Base-by-base conservation (phyloP, 306 rosid genomes). In the Cyamopsis tetragonoloba region DNA sequence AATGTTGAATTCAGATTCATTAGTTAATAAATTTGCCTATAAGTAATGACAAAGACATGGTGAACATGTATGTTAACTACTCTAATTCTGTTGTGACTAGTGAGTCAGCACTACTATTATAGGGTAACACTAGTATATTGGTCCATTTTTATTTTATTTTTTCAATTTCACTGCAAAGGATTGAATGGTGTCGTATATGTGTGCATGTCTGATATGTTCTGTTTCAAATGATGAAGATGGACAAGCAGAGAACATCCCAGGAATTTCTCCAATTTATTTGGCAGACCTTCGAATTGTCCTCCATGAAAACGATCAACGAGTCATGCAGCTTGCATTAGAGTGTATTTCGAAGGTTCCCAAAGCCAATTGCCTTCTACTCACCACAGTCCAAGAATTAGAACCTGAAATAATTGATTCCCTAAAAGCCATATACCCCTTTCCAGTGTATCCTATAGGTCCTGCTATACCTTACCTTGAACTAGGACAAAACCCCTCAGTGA, bases 381-480 rank as follows among this genome's bases (percentile, higher is more conserved):
- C 80, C 31, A 75, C 87, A 3, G 67, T 84, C n/a, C 77, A 82
- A 9, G 86, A 84, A 57, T 47, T 87, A 1, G 92, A 87, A 51
- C 6, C 70, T 4, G 62, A 70, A 77, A 58, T 54, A 20, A 68
- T 82, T 24, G 68, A 80, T 51, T 34, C 66, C 56, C 57, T 87
- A 32, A 68, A 61, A 47, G 50, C 81, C 1, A 66, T 57, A 24
- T 68, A 65, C 43, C 38, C 84, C 31, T 78, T 80, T 50, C 86
- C 80, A 1, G 38, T 87, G 20, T 84, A 68, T 70, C 77, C 86
- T 6, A 53, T 82, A 43, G 87, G 89, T 32, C 93, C 89, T 20
- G 69, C 82, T 20, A 78, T 80, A 61, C 87, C 84, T 9, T 74
- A 77, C 27, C 57, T 87, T 8, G 79, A 68, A 20, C 68, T 65